Evolutionary conservation across 202 grass and related monocot species (phyloP).

Genomic region (Setaria viridis): DNA sequence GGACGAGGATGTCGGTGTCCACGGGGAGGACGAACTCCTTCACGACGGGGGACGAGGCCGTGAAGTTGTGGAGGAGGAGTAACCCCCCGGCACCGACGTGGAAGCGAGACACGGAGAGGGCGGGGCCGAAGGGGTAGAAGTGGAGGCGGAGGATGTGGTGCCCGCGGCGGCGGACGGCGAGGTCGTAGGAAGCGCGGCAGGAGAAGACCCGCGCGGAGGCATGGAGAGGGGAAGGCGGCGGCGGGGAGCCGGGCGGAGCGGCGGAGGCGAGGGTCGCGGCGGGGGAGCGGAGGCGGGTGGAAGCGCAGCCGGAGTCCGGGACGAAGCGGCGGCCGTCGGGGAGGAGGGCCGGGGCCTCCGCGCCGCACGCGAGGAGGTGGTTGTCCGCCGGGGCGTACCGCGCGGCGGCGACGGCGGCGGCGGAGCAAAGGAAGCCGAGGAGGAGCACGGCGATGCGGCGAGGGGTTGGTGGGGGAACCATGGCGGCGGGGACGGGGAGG

Average conservation of each 20-base stretch:
- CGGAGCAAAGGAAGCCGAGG: slow-evolving; percentile 40
- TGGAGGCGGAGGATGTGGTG: slow-evolving; percentile 87
- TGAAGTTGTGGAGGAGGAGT: slow-evolving; percentile 82
- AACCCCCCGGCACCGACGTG: slow-evolving; percentile 61
- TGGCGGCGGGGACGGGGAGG: slow-evolving; percentile 29
- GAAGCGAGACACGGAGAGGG: slow-evolving; percentile 72
- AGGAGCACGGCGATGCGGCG: slow-evolving; percentile 10
- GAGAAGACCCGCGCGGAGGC: slow-evolving; percentile 81
- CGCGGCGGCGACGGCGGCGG: slow-evolving; percentile 36
- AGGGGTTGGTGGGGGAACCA: slow-evolving; percentile 57
- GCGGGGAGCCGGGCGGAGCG: slow-evolving; percentile 25
- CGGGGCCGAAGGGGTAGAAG: slow-evolving; percentile 81
- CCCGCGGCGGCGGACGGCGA: slow-evolving; percentile 64
- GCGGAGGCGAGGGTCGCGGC: slow-evolving; percentile 42
- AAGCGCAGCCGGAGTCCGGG: slow-evolving; percentile 58
- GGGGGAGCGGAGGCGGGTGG: slow-evolving; percentile 52
- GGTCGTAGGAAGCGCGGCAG: slow-evolving; percentile 72
- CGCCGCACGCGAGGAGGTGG: slow-evolving; percentile 89
- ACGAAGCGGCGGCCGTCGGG: slow-evolving; percentile 80
- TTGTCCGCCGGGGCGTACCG: slow-evolving; percentile 73
- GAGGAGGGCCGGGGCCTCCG: slow-evolving; percentile 46
- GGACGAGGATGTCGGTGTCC: slow-evolving; percentile 59
- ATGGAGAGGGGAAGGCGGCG: slow-evolving; percentile 55
- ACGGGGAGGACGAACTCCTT: slow-evolving; percentile 86
- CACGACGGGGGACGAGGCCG: slow-evolving; percentile 54